Base-by-base conservation (phyloP, 768 basidiomycete genomes). In the Dictyophora rubrovolvata region DNA sequence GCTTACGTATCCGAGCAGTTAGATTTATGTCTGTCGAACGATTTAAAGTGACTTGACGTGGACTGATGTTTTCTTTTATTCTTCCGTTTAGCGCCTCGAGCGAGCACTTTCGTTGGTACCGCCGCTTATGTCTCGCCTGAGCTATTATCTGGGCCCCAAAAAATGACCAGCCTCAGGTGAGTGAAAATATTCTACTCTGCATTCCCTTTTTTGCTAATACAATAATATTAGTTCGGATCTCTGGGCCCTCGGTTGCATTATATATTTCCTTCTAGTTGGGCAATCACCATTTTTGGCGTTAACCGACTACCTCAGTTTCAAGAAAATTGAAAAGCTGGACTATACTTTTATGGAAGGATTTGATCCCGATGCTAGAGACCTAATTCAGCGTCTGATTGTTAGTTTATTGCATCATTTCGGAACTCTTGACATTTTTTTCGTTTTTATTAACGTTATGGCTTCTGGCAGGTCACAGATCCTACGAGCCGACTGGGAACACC, bases 101-200 rank as follows among this genome's bases (percentile, higher is more conserved):
- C 72, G 55, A 65, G 72, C 17, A 74, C 74, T 4, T 79, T 78
- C 64, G 78, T 79, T 36, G 78, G 78, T 5, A 75, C 76, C 16
- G 75, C 77, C 0, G 75, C 77, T 55, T 79, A 77, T 60, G 76
- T 78, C 59, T 72, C 70, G 47, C 78, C 78, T 1, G 78, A 79
- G 65, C 71, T 79, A 1, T 59, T 79, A 22, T 65, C 71, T 2
- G 49, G 51, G 14, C 28, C 53, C n/a, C 71, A 73, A 50, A 73
- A 74, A 48, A 66, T 69, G 36, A 74, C 72, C 6, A 65, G 68
- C 49, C 64, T 66, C 56, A 68, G 73, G 73, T 76, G 50, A 62
- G 72, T 67, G 34, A 18, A 34, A 12, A n/a, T 53, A 18, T 11
- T 42, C 23, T 22, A 28, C n/a, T 47, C 23, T 1, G 28, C 21